A percentile compares a stretch with the other conserved stretches of the same genome.
Evolutionary conservation across 306 rosid species (phyloP).

Genomic region (Inga leiocalycina): DNA sequence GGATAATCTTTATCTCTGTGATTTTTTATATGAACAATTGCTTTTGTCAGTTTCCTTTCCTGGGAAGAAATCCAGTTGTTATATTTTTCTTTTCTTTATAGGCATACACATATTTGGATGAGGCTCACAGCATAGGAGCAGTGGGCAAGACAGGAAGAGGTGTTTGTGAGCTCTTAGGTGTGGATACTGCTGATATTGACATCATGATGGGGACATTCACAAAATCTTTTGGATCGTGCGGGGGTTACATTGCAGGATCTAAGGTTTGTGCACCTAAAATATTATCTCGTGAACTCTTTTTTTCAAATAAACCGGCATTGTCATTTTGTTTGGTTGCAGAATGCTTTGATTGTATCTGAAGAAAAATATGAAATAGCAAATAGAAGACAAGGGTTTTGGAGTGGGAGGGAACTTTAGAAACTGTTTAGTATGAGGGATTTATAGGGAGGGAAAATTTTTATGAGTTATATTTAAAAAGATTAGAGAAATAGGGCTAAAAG

Average conservation of each 20-base stretch:
- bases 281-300: not conserved
- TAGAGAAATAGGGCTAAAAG: too few species aligned
- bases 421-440: too few species aligned
- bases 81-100: slow-evolving; percentile 6
- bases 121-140: slow-evolving; percentile 97
- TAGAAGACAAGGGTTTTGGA: slow-evolving; percentile 17
- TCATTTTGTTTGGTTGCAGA: not conserved
- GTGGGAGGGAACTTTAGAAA: not conserved
- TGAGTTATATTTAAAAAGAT: too few species aligned
- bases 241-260: slow-evolving; percentile 95
- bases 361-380: slow-evolving; percentile 23
- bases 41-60: slow-evolving; percentile 29
- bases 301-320: not conserved
- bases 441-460: too few species aligned
- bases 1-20: not conserved
- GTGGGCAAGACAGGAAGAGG: slow-evolving; percentile 77
- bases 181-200: slow-evolving; percentile 82
- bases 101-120: slow-evolving; percentile 87
- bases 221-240: slow-evolving; percentile 92
- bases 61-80: not conserved
- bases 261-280: slow-evolving; percentile 52
- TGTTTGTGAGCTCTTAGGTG: slow-evolving; percentile 86
- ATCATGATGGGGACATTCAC: slow-evolving; percentile 98
- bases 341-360: not conserved
- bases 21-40: not conserved